These are phyloP conservation scores for Mycena indigotica DNA, from an alignment of 768 basidiomycete species.

Conservation along the genomic window DNA sequence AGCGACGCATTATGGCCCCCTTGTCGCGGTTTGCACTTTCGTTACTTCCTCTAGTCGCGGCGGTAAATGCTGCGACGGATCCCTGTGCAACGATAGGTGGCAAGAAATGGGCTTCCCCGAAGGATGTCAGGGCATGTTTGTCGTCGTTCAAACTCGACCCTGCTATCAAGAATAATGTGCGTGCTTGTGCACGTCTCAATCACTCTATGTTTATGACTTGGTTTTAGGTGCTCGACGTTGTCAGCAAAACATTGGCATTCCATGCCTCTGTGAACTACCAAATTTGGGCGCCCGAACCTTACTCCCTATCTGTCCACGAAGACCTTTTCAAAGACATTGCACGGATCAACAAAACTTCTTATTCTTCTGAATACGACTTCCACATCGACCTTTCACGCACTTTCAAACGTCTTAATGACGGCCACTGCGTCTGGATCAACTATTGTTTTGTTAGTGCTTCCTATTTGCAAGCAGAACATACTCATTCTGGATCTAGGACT, in stretches of 20 bases:
- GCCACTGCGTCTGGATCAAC: constrained; percentile 61
- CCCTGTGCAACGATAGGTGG: constrained; percentile 57
- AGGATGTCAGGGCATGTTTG: constrained; percentile 54
- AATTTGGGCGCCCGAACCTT: constrained; percentile 55
- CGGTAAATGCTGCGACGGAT: constrained; percentile 28
- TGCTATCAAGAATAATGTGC: constrained; percentile 52
- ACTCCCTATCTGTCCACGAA: constrained; percentile 55
- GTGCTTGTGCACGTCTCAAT: constrained; percentile 14
- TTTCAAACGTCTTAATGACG: constrained; percentile 60
- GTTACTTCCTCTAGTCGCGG: background rate
- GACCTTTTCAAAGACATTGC: constrained; percentile 54
- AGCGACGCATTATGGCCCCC: too few relatives aligned
- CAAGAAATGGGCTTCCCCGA: constrained; percentile 57
- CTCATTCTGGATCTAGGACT: constrained; percentile 7
- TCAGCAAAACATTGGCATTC: constrained; percentile 60
- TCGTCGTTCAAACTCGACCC: constrained; percentile 50
- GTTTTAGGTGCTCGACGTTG: constrained; percentile 52
- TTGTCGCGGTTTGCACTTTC: too few relatives aligned
- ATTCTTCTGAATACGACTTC: constrained; percentile 55
- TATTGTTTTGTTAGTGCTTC: constrained; percentile 47
- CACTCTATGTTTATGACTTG: constrained; percentile 21
- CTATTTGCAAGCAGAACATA: background rate
- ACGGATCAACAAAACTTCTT: constrained; percentile 45
- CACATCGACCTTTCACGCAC: constrained; percentile 58
- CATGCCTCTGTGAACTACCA: constrained; percentile 66